phyloP scores from a whole-genome alignment of 805 yeast genomes.

The Blastobotrys attinorum region DNA sequence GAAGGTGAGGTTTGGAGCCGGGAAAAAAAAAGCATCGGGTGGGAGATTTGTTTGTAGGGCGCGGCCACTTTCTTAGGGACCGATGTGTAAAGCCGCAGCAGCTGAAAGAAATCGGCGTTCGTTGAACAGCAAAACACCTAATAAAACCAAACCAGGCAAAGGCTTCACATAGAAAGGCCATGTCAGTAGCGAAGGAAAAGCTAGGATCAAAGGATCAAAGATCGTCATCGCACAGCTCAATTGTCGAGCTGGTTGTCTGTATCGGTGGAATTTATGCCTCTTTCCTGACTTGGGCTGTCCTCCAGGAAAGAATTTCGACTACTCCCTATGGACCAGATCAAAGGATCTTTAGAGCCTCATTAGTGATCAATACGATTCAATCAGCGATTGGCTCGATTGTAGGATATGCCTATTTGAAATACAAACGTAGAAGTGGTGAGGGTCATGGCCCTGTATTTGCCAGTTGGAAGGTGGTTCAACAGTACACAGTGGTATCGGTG shows the following conservation, averaged over 20 bases:
- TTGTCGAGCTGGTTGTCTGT: slow-evolving; percentile 22
- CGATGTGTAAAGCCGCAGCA: no score
- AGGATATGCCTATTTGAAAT: slow-evolving; percentile 52
- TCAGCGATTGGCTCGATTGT: slow-evolving; percentile 61
- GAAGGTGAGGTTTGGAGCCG: neutral
- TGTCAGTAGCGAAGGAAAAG: neutral
- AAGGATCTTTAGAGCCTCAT: slow-evolving; percentile 62
- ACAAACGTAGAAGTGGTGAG: slow-evolving; percentile 11
- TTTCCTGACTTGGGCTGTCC: slow-evolving; percentile 83
- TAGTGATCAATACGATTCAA: slow-evolving; percentile 70
- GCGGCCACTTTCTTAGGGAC: no score
- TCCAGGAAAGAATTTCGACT: slow-evolving; percentile 82
- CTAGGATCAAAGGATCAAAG: no score
- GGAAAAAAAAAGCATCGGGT: neutral
- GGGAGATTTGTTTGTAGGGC: neutral
- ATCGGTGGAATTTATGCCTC: slow-evolving; percentile 71
- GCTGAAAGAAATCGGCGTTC: neutral
- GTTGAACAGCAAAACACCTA: neutral
- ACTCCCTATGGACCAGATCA: slow-evolving; percentile 56
- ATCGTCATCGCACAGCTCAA: neutral
- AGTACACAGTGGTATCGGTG: slow-evolving; percentile 48
- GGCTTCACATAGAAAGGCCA: neutral
- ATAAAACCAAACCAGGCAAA: no score
- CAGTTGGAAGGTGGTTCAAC: slow-evolving; percentile 24
- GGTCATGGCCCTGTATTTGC: slow-evolving; percentile 22